A percentile compares a stretch with the other conserved stretches of the same genome.
These are phyloP conservation scores for Ganoderma lingzhi DNA, from an alignment of 1,284 basidiomycete genomes.

Conservation along the genomic window DNA sequence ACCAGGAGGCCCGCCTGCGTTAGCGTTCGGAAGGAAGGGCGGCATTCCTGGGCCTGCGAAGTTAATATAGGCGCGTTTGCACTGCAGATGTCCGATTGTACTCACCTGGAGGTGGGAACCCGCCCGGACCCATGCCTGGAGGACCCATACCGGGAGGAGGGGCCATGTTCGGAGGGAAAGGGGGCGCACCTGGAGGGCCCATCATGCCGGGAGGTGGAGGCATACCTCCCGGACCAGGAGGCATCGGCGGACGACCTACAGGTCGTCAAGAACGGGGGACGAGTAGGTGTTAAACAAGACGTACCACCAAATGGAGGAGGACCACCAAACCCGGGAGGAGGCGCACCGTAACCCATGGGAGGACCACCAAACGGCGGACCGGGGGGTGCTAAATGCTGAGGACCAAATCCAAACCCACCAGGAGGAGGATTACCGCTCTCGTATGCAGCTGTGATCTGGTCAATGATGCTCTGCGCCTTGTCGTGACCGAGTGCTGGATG, in stretches of 20 bases:
- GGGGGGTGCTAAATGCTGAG: slow-evolving; percentile 65
- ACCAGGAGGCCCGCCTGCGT: slow-evolving; percentile 42
- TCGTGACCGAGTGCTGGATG: slow-evolving; percentile 88
- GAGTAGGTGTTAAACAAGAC: slow-evolving; percentile 36
- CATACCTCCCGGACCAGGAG: slow-evolving; percentile 54
- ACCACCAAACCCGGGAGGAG: slow-evolving; percentile 46
- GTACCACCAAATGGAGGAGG: slow-evolving; percentile 58
- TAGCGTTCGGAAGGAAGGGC: slow-evolving; percentile 65
- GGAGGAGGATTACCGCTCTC: slow-evolving; percentile 86
- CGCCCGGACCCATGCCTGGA: slow-evolving; percentile 45
- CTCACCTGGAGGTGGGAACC: slow-evolving; percentile 39
- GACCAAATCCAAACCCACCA: slow-evolving; percentile 83
- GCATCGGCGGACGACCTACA: slow-evolving; percentile 73
- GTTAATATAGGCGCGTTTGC: background rate
- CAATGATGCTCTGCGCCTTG: slow-evolving; percentile 95
- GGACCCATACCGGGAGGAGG: slow-evolving; percentile 46
- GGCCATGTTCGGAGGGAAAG: slow-evolving; percentile 44
- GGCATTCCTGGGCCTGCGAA: slow-evolving; percentile 44
- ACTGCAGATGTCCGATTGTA: background rate
- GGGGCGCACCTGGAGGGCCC: slow-evolving; percentile 50
- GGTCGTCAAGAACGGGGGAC: slow-evolving; percentile 19
- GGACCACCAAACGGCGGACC: slow-evolving; percentile 54
- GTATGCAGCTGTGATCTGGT: slow-evolving; percentile 93
- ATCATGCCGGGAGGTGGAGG: slow-evolving; percentile 56
- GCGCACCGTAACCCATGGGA: slow-evolving; percentile 57